Evolutionary conservation across 345 rosid species (phyloP).

Genomic region (Pugionium dolabratum): DNA sequence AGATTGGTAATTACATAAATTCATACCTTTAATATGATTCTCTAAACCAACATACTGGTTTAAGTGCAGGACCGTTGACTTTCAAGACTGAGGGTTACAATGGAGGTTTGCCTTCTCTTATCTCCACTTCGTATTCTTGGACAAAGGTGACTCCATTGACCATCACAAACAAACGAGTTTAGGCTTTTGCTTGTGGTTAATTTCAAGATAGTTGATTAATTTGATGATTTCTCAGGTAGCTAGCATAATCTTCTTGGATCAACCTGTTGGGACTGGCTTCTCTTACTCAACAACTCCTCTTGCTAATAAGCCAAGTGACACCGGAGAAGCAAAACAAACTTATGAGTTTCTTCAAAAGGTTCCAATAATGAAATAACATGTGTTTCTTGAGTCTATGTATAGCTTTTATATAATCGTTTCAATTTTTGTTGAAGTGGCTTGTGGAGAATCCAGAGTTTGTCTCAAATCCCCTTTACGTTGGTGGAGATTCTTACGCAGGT

Average conservation of each 20-base stretch:
- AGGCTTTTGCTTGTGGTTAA: neutral
- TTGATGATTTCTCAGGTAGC: slow-evolving; percentile 18
- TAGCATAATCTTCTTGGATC: slow-evolving; percentile 33
- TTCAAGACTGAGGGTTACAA: slow-evolving; percentile 52
- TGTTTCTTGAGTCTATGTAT: neutral
- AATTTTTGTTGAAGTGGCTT: neutral
- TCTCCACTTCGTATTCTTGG: slow-evolving; percentile 65
- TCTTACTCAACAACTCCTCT: slow-evolving; percentile 48
- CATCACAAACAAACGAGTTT: neutral
- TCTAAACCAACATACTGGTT: neutral
- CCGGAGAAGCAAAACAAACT: slow-evolving; percentile 34
- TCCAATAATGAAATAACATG: neutral
- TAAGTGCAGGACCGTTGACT: slow-evolving; percentile 55
- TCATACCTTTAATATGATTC: neutral
- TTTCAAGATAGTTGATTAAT: neutral
- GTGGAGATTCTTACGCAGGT: slow-evolving; percentile 14
- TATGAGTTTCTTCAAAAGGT: slow-evolving; percentile 28
- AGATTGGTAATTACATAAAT: neutral
- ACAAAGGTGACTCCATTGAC: slow-evolving; percentile 48
- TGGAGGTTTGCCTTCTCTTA: slow-evolving; percentile 62
- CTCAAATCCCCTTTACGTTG: slow-evolving; percentile 1
- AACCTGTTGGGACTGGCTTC: slow-evolving; percentile 71
- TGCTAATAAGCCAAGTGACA: slow-evolving; percentile 47
- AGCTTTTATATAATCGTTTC: neutral
- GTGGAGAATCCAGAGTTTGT: slow-evolving; percentile 18